Evolutionary conservation across 768 basidiomycete species (phyloP).

Genomic region (Tricholoma matsutake): DNA sequence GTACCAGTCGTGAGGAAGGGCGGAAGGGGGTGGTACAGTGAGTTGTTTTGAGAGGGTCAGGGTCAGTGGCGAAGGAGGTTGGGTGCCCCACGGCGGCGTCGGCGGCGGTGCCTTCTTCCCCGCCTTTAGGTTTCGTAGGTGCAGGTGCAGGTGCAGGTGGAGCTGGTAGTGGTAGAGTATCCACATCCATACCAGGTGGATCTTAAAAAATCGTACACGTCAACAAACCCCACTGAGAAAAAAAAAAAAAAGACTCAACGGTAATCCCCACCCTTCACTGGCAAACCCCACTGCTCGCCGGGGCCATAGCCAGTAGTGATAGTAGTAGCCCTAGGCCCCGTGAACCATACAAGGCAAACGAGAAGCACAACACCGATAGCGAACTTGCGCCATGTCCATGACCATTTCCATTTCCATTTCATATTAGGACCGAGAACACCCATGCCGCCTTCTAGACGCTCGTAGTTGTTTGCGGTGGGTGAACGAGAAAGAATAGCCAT

Average conservation of each 20-base stretch:
- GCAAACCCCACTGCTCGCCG: slow-evolving; percentile 7
- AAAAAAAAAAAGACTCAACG: background rate
- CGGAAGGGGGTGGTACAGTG: slow-evolving; percentile 62
- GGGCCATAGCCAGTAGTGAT: slow-evolving; percentile 16
- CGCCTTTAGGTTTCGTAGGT: slow-evolving; percentile 5
- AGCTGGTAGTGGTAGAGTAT: background rate
- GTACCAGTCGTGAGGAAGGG: slow-evolving; percentile 57
- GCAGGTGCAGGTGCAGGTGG: slow-evolving; percentile 10
- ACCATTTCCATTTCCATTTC: slow-evolving; percentile 17
- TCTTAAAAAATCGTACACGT: too few species aligned
- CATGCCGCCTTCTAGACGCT: slow-evolving; percentile 60
- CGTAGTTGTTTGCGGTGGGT: slow-evolving; percentile 47
- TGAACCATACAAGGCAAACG: slow-evolving; percentile 62
- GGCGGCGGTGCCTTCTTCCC: slow-evolving; percentile 6
- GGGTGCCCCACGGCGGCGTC: too few species aligned
- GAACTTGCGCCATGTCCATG: slow-evolving; percentile 64
- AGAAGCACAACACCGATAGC: slow-evolving; percentile 55
- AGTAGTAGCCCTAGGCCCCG: slow-evolving; percentile 42
- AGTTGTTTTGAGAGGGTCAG: slow-evolving; percentile 68
- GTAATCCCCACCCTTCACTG: slow-evolving; percentile 1
- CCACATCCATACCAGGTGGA: background rate
- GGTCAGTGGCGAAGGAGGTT: slow-evolving; percentile 67
- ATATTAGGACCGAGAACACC: slow-evolving; percentile 39
- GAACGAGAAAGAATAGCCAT: slow-evolving; percentile 19
- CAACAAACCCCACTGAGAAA: too few species aligned